Percentiles rank a stretch among this genome's conserved stretches.
These are phyloP conservation scores for Alternaria sp. DNA, from an alignment of 2,329 filamentous ascomycete species.

Conservation along the genomic window DNA sequence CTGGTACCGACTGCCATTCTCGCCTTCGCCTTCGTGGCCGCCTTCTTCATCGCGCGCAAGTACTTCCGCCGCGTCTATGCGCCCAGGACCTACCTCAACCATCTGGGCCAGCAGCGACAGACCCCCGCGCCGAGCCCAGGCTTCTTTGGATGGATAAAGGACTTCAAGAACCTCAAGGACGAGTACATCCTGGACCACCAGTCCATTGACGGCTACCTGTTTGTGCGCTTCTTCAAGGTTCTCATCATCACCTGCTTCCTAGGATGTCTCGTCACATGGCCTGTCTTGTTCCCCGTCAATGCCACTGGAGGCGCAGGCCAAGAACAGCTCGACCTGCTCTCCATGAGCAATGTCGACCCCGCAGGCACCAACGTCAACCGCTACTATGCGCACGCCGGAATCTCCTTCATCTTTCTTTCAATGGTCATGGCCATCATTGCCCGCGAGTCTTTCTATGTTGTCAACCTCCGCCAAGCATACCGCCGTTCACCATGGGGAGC, in stretches of 20 bases:
- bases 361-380: conserved; percentile 46
- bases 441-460: conserved; percentile 57
- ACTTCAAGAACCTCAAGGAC: conserved; percentile 56
- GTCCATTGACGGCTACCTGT: conserved; percentile 60
- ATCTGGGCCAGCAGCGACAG: conserved; percentile 54
- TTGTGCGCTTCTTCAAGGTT: conserved; percentile 58
- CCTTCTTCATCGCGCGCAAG: conserved; percentile 56
- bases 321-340: conserved; percentile 50
- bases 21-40: conserved; percentile 39
- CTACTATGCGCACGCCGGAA: conserved; percentile 56
- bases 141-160: conserved; percentile 64
- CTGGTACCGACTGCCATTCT: conserved; percentile 43
- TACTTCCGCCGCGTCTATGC: conserved; percentile 56
- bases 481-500: conserved; percentile 56
- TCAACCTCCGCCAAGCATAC: conserved; percentile 60
- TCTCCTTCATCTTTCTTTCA: conserved; percentile 55
- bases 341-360: conserved; percentile 49
- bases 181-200: conserved; percentile 58
- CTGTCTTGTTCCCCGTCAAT: conserved; percentile 59
- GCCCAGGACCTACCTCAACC: conserved; percentile 58
- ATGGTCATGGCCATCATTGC: conserved; percentile 57
- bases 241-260: conserved; percentile 54
- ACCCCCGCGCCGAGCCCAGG: conserved; percentile 57
- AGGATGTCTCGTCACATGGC: conserved; percentile 56
- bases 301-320: conserved; percentile 51